Evolutionary conservation across 2,329 filamentous ascomycete genomes (phyloP), one percentile per base, ranked within the genome.

Genomic region (Talaromyces funiculosus): DNA sequence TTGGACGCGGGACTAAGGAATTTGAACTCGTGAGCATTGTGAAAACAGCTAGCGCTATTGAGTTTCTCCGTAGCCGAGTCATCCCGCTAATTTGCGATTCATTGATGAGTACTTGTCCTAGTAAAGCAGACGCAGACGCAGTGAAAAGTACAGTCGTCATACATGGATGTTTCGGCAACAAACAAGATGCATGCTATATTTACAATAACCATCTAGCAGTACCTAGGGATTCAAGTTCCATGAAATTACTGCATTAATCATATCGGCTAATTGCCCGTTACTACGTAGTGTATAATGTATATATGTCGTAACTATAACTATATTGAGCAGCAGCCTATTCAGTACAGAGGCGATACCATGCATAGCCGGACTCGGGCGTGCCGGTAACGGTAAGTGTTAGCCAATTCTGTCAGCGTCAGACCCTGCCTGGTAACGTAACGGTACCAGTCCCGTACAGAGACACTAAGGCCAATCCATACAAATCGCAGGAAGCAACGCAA

Each of bases 341-440:
- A 22, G 26, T 54, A 59, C 47, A 6, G 38, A 14, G 16, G 12
- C 18, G 12, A 38, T 47, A 55, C 40, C 37, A 40, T 38, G n/a
- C 47, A 60, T 56, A 29, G 40, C 55, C 47, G 47, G 29, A 49
- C 60, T 49, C 60, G 54, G n/a, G 60, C 37, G 16, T 42, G 59
- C 53, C 45, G 22, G 53, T n/a, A 20, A 33, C 14, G 35, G 43
- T 18, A n/a, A 47, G 12, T 16, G 14, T 14, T 6, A 16, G 43
- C 24, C 26, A 18, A 53, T 16, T 6, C 33, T 38, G 54, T 31
- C 45, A 29, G 42, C 26, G 45, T 22, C 56, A 51, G 33, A 33
- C 37, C 37, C 12, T 26, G 31, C 12, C 12, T 9, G 43, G 22
- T 47, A 47, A 47, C 7, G 6, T n/a, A n/a, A 54, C 51, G 33